Conservation (phyloP, 2,329 filamentous ascomycete species). For the Xylaria digitata region DNA sequence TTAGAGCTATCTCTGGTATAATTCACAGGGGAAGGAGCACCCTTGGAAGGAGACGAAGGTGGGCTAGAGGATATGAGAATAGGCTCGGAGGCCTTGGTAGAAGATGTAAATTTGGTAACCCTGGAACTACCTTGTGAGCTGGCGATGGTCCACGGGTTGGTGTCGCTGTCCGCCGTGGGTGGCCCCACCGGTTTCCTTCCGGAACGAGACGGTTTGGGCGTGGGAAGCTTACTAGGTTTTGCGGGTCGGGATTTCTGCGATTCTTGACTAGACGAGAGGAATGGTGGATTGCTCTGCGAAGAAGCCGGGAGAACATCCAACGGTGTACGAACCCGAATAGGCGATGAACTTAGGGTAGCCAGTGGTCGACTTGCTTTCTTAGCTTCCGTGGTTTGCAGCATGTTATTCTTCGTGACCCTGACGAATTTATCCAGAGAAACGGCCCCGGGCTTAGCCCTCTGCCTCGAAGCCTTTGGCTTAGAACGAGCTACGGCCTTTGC, state of each 20-base stretch:
- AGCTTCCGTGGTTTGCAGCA: slow-evolving; percentile 19
- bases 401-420: slow-evolving; percentile 53
- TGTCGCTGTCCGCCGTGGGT: slow-evolving; percentile 42
- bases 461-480: slow-evolving; percentile 42
- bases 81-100: slow-evolving; percentile 49
- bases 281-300: slow-evolving; percentile 35
- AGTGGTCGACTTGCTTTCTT: slow-evolving; percentile 20
- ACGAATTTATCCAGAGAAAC: slow-evolving; percentile 57
- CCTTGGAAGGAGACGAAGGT: slow-evolving; percentile 49
- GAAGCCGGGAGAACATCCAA: slow-evolving; percentile 17
- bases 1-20: not conserved
- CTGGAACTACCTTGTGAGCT: slow-evolving; percentile 59
- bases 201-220: slow-evolving; percentile 40
- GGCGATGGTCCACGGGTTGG: slow-evolving; percentile 55
- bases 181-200: slow-evolving; percentile 41
- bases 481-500: slow-evolving; percentile 46
- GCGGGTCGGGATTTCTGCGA: slow-evolving; percentile 35
- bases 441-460: slow-evolving; percentile 38
- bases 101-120: slow-evolving; percentile 41
- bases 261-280: slow-evolving; percentile 26
- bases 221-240: slow-evolving; percentile 49
- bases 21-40: slow-evolving; percentile 43
- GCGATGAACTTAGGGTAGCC: slow-evolving; percentile 10
- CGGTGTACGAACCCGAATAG: slow-evolving; percentile 19
- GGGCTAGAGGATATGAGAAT: slow-evolving; percentile 62